Conservation (phyloP, 139 green algal genomes). For the Auxenochlorella pyrenoidosa region DNA sequence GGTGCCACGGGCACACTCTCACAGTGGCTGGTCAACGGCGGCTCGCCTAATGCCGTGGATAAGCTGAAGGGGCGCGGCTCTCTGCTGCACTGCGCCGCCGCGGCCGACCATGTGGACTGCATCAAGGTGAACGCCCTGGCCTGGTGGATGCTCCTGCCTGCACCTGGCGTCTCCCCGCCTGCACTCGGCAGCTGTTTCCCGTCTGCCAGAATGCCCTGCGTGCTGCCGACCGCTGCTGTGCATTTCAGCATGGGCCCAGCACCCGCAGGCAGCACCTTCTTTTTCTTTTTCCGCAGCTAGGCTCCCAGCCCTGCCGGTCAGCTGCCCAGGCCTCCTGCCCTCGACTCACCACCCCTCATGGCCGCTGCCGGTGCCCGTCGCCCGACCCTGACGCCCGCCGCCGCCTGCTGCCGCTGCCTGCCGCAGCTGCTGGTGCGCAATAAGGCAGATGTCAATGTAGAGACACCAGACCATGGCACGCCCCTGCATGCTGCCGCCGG, state of each 20-base stretch:
- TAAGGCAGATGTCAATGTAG: background rate
- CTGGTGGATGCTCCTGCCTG: background rate
- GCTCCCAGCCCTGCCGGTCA: no score
- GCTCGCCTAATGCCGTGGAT: conserved; percentile 2
- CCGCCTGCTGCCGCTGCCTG: background rate
- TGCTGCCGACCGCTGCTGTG: no score
- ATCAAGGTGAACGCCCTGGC: conserved; percentile 9
- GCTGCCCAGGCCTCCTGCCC: no score
- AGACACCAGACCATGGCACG: background rate
- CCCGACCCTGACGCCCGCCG: background rate
- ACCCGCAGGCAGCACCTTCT: no score
- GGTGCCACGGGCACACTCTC: background rate
- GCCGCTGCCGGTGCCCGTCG: no score
- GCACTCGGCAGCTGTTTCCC: no score
- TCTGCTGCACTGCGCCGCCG: conserved; percentile 19
- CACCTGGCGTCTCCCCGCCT: no score
- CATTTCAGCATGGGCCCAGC: no score
- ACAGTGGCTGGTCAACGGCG: conserved; percentile 4
- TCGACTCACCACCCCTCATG: no score
- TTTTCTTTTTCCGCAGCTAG: no score
- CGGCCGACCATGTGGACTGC: conserved; percentile 1
- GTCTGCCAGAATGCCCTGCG: no score
- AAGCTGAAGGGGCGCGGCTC: background rate
- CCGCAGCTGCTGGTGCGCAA: conserved; percentile 9
- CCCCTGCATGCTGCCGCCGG: conserved; percentile 11